phyloP scores from a whole-genome alignment of 2,329 filamentous ascomycete species.

The Rhexocercosporidium sp. region DNA sequence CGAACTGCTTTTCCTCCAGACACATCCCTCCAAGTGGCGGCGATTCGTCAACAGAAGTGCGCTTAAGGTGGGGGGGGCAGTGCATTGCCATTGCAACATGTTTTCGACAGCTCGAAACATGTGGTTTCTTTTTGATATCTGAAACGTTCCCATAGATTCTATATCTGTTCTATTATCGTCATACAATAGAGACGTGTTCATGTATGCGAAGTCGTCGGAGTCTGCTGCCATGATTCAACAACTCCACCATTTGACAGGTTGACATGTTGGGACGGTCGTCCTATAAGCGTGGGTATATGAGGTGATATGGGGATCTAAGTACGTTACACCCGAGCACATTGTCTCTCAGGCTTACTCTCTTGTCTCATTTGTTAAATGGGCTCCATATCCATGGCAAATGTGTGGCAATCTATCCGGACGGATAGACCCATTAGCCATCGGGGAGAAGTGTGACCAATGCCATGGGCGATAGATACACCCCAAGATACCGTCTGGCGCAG shows the following conservation, averaged over 20 bases:
- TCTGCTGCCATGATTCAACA: neutral
- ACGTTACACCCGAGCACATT: neutral
- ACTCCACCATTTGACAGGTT: neutral
- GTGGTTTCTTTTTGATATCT: neutral
- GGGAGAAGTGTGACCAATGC: neutral
- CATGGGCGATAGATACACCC: neutral
- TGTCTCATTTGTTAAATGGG: neutral
- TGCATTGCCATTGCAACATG: constrained; percentile 21
- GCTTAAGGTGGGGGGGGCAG: constrained; percentile 30
- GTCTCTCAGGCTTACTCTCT: neutral
- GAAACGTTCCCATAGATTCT: neutral
- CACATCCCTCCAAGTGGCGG: constrained; percentile 2
- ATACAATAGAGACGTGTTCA: neutral
- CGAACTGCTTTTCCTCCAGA: constrained; percentile 23
- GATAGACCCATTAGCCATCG: neutral
- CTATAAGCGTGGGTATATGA: neutral
- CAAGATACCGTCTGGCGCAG: neutral
- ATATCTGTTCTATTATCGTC: constrained; percentile 5
- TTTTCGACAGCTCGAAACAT: constrained; percentile 16
- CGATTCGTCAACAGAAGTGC: constrained; percentile 29
- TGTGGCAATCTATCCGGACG: neutral
- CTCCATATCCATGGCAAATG: neutral
- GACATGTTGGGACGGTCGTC: neutral
- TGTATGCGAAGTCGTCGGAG: neutral
- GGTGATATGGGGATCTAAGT: neutral